A percentile compares a stretch with the other conserved stretches of the same genome.
Conservation (phyloP, 257 asterid species). For the Rauvolfia tetraphylla region DNA sequence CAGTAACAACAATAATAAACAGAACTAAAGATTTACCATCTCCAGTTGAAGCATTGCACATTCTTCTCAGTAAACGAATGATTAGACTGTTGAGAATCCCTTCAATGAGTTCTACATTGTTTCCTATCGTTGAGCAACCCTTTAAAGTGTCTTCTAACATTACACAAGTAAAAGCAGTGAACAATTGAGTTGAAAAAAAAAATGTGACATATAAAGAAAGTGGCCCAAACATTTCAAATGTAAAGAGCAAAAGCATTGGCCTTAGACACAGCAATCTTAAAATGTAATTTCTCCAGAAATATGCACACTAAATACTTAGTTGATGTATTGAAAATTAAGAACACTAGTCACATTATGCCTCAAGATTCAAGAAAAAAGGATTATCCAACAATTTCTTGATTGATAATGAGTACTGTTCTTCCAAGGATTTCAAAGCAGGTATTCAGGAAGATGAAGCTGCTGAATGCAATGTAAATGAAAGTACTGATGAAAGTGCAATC, state of each 20-base stretch:
- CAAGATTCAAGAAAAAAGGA: background rate
- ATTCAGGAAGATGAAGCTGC: background rate
- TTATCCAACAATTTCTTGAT: background rate
- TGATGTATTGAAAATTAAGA: background rate
- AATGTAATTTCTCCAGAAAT: background rate
- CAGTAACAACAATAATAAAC: background rate
- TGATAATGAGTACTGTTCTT: background rate
- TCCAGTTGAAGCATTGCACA: conserved; percentile 51
- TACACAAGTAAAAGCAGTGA: conserved; percentile 11
- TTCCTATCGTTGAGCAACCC: conserved; percentile 38
- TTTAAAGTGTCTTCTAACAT: conserved; percentile 54
- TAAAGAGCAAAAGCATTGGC: background rate
- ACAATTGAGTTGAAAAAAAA: background rate
- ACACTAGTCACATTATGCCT: background rate
- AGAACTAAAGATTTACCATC: conserved; percentile 48
- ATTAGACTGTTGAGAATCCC: conserved; percentile 67
- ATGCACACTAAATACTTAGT: too few relatives aligned
- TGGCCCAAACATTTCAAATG: background rate
- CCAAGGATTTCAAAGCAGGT: background rate
- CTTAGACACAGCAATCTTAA: background rate
- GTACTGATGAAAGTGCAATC: background rate
- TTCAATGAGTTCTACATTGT: conserved; percentile 45
- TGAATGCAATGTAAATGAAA: background rate
- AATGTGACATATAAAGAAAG: conserved; percentile 11
- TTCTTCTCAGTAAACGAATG: conserved; percentile 59